Conservation (phyloP, 2,329 filamentous ascomycete species). For the Dactylella cylindrospora region DNA sequence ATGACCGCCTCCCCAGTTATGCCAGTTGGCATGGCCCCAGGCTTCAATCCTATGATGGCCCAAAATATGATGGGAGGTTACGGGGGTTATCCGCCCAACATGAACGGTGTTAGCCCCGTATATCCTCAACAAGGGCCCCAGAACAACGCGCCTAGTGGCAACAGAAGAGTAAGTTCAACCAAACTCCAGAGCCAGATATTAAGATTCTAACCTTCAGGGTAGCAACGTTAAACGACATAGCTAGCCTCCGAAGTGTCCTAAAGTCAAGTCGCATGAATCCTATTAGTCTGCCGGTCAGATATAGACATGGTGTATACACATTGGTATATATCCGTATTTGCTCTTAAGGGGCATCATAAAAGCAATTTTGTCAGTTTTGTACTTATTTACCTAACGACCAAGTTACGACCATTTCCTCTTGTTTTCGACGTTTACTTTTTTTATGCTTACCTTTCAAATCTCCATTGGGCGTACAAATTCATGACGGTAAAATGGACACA, state of each 20-base stretch:
- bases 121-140: conserved; percentile 47
- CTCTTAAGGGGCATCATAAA: conserved; percentile 12
- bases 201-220: conserved; percentile 9
- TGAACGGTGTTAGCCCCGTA: conserved; percentile 47
- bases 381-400: conserved; percentile 18
- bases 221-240: conserved; percentile 27
- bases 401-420: conserved; percentile 27
- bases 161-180: conserved; percentile 33
- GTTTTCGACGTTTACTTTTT: not conserved
- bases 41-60: conserved; percentile 48
- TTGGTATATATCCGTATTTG: not conserved
- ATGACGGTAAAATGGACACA: too few relatives aligned
- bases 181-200: not conserved
- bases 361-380: conserved; percentile 7
- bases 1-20: conserved; percentile 47
- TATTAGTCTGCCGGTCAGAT: conserved; percentile 33
- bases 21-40: conserved; percentile 46
- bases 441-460: conserved; percentile 11
- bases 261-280: not conserved
- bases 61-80: conserved; percentile 47
- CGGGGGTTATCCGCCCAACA: conserved; percentile 46
- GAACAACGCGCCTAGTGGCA: conserved; percentile 28
- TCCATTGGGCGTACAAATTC: conserved; percentile 12
- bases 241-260: too few relatives aligned
- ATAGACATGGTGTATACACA: conserved; percentile 12